Evolutionary conservation across 257 asterid genomes (phyloP).

Genomic region (Lycium ferocissimum): DNA sequence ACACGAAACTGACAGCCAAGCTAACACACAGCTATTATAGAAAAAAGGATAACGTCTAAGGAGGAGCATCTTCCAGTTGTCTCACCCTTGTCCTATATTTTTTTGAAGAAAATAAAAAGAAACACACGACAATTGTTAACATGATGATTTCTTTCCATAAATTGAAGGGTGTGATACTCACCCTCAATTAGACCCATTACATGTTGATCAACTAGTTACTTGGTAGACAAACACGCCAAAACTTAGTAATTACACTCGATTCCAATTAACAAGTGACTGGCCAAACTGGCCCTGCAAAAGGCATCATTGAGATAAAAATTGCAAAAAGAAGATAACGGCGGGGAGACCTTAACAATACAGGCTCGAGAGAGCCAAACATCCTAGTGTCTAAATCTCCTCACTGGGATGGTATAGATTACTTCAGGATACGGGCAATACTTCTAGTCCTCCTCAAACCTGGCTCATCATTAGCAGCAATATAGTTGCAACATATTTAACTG

Average conservation of each 20-base stretch:
- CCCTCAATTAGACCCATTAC: no score
- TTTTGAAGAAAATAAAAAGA: background rate
- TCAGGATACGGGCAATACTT: background rate
- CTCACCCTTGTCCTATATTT: background rate
- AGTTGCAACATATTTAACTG: background rate
- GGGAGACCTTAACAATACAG: background rate
- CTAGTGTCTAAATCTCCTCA: background rate
- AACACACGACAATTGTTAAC: background rate
- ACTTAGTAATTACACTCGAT: no score
- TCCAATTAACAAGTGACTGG: no score
- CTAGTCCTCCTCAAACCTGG: background rate
- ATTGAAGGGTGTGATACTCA: no score
- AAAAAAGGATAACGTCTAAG: background rate
- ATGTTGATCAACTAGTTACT: no score
- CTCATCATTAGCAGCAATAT: background rate
- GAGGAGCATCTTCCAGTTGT: slow-evolving; percentile 13
- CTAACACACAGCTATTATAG: background rate
- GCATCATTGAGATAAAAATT: background rate
- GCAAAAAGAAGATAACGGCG: background rate
- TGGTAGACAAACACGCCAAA: no score
- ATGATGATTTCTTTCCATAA: background rate
- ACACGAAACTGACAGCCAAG: background rate
- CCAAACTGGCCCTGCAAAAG: no score
- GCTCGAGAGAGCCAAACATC: background rate
- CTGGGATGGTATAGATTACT: background rate